Evolutionary conservation across 139 green algal genomes (phyloP).

Genomic region (Picochlorum sp.): DNA sequence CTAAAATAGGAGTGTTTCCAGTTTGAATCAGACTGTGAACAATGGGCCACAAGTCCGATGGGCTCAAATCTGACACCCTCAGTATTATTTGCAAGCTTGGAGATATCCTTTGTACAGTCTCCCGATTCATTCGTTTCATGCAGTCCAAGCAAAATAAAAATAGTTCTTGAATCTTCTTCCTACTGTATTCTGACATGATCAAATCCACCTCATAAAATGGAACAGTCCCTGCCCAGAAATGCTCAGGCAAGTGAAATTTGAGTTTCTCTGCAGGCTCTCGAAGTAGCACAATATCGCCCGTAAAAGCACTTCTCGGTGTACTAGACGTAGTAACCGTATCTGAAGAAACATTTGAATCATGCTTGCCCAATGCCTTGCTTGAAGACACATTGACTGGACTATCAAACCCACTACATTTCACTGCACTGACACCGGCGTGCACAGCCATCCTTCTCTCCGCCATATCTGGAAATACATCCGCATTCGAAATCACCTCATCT

Average conservation of each 20-base stretch:
- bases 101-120: background rate
- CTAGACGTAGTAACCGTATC: background rate
- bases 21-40: background rate
- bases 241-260: background rate
- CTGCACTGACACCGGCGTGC: too few relatives aligned
- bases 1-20: slow-evolving; percentile 4
- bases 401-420: too few relatives aligned
- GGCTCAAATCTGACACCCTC: background rate
- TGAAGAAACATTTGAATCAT: background rate
- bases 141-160: background rate
- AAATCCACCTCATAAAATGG: background rate
- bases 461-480: background rate
- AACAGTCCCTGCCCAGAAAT: background rate
- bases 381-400: too few relatives aligned
- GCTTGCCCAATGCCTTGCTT: background rate
- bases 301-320: background rate
- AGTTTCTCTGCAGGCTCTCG: background rate
- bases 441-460: background rate
- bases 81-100: background rate
- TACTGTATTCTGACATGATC: background rate
- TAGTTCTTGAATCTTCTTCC: background rate
- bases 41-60: slow-evolving; percentile 1
- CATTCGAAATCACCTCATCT: background rate
- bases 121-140: slow-evolving; percentile 7
- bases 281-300: background rate